Evolutionary conservation across 495 filamentous ascomycete genomes (phyloP).

Genomic region (Hyphodiscus hymeniophilus): DNA sequence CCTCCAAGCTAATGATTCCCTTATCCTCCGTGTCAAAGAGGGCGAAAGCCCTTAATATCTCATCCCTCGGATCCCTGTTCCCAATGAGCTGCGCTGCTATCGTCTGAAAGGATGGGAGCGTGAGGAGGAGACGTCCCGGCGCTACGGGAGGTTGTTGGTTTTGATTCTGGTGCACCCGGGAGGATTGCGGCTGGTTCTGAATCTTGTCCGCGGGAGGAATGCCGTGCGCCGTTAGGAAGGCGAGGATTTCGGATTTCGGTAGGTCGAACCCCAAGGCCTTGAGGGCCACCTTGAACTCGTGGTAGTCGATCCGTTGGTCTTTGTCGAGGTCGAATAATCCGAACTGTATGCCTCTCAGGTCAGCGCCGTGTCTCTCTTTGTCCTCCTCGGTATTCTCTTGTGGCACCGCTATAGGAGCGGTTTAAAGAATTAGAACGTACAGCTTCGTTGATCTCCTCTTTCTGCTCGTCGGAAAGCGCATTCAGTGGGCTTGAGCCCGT

Average conservation of each 20-base stretch:
- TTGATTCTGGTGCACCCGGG: neutral
- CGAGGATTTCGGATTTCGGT: slow-evolving; percentile 71
- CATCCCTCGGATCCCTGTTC: slow-evolving; percentile 76
- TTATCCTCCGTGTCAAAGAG: slow-evolving; percentile 72
- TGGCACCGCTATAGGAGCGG: too few species aligned
- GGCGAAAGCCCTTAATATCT: slow-evolving; percentile 85
- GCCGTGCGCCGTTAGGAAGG: slow-evolving; percentile 66
- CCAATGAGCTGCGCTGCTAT: slow-evolving; percentile 75
- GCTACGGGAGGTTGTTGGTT: slow-evolving; percentile 25
- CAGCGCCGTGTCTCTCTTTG: slow-evolving; percentile 7
- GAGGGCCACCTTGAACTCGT: slow-evolving; percentile 95
- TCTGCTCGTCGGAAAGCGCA: slow-evolving; percentile 72
- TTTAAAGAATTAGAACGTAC: too few species aligned
- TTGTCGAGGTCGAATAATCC: slow-evolving; percentile 96
- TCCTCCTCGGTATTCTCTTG: neutral
- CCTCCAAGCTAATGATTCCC: slow-evolving; percentile 77
- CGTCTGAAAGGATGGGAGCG: slow-evolving; percentile 63
- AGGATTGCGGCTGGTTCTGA: slow-evolving; percentile 12
- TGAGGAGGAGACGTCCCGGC: slow-evolving; percentile 52
- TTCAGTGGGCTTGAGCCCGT: slow-evolving; percentile 17
- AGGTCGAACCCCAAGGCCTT: slow-evolving; percentile 93
- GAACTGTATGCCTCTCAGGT: slow-evolving; percentile 48
- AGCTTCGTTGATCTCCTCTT: slow-evolving; percentile 83
- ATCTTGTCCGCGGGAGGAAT: slow-evolving; percentile 35
- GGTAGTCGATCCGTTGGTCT: slow-evolving; percentile 89